Percentiles rank a stretch among this genome's conserved stretches.
Evolutionary conservation across 1,284 basidiomycete genomes (phyloP).

Genomic region (Porogramme epimiltina): DNA sequence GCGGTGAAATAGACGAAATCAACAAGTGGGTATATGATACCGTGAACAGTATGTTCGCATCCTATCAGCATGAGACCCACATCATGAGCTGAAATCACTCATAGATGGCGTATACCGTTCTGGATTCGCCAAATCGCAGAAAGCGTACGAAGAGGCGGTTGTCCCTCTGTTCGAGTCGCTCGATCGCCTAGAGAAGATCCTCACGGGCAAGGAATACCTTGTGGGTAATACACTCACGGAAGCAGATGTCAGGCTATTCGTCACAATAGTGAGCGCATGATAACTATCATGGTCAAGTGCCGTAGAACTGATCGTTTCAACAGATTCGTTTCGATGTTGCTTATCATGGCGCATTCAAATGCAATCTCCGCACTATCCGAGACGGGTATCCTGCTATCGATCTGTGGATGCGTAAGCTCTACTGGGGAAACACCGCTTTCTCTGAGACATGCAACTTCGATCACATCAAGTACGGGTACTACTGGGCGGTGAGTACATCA

Average conservation of each 20-base stretch:
- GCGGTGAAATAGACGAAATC: slow-evolving; percentile 78
- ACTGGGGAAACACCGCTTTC: slow-evolving; percentile 89
- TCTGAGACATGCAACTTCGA: slow-evolving; percentile 87
- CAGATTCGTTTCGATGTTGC: slow-evolving; percentile 78
- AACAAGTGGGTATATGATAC: slow-evolving; percentile 87
- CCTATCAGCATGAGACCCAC: not conserved
- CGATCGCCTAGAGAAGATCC: slow-evolving; percentile 79
- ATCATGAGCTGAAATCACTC: not conserved
- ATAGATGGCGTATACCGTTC: slow-evolving; percentile 86
- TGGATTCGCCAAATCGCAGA: slow-evolving; percentile 85
- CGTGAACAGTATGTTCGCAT: slow-evolving; percentile 69
- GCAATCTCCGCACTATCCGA: slow-evolving; percentile 82
- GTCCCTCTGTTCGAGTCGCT: slow-evolving; percentile 73
- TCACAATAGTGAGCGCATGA: slow-evolving; percentile 75
- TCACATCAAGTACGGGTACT: slow-evolving; percentile 88
- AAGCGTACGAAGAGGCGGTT: slow-evolving; percentile 83
- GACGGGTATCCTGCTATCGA: slow-evolving; percentile 83
- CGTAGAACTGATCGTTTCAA: not conserved
- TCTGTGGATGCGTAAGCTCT: slow-evolving; percentile 84
- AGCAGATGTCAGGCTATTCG: slow-evolving; percentile 89
- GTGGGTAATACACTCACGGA: slow-evolving; percentile 86
- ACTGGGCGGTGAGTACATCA: slow-evolving; percentile 50
- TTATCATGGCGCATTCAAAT: slow-evolving; percentile 94
- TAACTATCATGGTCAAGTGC: not conserved
- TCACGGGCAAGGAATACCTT: slow-evolving; percentile 81